Base-by-base conservation (phyloP, 31 red algal genomes). In the Porphyra umbilicalis region DNA sequence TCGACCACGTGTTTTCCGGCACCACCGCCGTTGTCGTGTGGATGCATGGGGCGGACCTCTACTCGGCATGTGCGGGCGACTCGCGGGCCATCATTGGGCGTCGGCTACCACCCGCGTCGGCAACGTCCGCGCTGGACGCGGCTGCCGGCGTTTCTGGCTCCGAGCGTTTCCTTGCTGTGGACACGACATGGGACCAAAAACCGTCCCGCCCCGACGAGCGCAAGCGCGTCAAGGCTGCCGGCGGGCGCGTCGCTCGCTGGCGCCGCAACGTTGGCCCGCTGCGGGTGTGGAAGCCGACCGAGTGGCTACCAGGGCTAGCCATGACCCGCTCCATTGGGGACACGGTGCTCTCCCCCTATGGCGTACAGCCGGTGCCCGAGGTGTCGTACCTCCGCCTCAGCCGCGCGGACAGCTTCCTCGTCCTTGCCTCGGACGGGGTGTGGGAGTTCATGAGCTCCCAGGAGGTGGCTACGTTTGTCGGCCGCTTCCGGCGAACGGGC, bases 291-390 rank as follows among this genome's bases (percentile, higher is more conserved):
- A 37, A 92, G 35, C 87, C 94, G 35, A 77, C 83, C 33, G 94
- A 96, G 34, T 96, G 94, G 94, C 80, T 91, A 25, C 94, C 94
- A 14, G 94, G 94, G 15, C 81, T 96, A 32, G 94, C 94, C 33
- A 96, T 96, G 94, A 96, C 94, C 39, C 85, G 94, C 29, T 88
- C 84, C 76, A 92, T 96, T 82, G 94, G 94, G 31, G 94, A 96
- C 75, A 92, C 89, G n/a, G 84, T 94, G 20, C 75, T 94, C 7
- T 79, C 67, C 37, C 84, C 88, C 32, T 94, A 90, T 57, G 94
- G 94, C 20, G 94, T 92, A 34, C 77, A 35, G 16, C 84, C 94
- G 8, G 86, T 90, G 32, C 94, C 94, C 33, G 94, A 96, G 40
- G 85, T 96, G 18, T 87, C 94, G 35, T 92, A 87, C 83, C 82